A percentile compares a stretch with the other conserved stretches of the same genome.
These are phyloP conservation scores for Saturnispora saitoi DNA, from an alignment of 805 yeast genomes.

Conservation along the genomic window DNA sequence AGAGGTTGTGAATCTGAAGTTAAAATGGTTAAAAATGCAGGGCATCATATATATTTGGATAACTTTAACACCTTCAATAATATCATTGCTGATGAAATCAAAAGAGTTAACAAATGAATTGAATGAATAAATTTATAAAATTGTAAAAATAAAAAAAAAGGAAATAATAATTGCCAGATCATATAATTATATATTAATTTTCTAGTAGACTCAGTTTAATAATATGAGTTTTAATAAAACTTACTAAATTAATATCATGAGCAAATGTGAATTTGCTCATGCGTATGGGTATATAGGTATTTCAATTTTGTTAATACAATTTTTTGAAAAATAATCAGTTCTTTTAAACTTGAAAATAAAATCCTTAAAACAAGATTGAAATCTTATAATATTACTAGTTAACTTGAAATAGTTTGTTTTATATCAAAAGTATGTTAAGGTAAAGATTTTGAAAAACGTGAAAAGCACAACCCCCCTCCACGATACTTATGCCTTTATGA, in stretches of 20 bases:
- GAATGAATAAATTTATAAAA: neutral
- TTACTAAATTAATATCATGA: neutral
- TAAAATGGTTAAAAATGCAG: slow-evolving; percentile 42
- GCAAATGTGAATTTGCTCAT: neutral
- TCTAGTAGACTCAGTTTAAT: neutral
- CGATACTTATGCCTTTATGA: neutral
- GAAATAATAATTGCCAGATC: neutral
- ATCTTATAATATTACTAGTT: too few relatives aligned
- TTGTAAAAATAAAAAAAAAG: neutral
- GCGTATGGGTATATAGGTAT: too few relatives aligned
- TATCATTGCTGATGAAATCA: slow-evolving; percentile 45
- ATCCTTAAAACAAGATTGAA: too few relatives aligned
- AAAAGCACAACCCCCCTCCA: neutral
- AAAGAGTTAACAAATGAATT: slow-evolving; percentile 13
- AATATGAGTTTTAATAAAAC: neutral
- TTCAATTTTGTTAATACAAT: too few relatives aligned
- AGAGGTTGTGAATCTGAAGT: slow-evolving; percentile 17
- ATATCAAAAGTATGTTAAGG: neutral
- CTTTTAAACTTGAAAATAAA: too few relatives aligned
- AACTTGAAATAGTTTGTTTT: too few relatives aligned
- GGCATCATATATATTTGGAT: slow-evolving; percentile 77
- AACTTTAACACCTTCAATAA: slow-evolving; percentile 47
- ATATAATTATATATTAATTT: neutral
- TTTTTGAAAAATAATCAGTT: too few relatives aligned
- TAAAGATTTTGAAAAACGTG: neutral